Conservation (phyloP, 2,329 filamentous ascomycete species). For the Tolypocladium nubicola region DNA sequence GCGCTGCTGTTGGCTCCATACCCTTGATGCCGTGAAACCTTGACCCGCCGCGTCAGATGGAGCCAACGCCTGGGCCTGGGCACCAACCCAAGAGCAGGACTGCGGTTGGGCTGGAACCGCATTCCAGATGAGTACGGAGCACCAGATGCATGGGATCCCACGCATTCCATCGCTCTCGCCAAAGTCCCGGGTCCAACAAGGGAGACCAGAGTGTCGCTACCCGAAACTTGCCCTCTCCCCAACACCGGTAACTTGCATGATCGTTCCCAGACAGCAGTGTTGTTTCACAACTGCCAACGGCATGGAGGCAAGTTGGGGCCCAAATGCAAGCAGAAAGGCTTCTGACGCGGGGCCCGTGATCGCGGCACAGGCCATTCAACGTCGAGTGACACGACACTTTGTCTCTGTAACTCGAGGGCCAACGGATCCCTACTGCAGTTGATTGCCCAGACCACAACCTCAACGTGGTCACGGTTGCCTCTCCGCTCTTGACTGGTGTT, state of each 20-base stretch:
- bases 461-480: not conserved
- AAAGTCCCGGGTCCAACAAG: not conserved
- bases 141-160: not conserved
- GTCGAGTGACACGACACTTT: not conserved
- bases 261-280: not conserved
- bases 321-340: not conserved
- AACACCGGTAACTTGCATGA: not conserved
- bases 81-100: not conserved
- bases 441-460: not conserved
- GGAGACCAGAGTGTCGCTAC: not conserved
- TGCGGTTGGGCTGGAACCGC: not conserved
- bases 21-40: not conserved
- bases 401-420: not conserved
- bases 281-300: not conserved
- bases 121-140: not conserved
- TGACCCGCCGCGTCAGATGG: not conserved
- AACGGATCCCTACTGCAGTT: not conserved
- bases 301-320: not conserved
- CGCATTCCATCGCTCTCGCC: not conserved
- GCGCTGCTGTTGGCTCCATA: not conserved
- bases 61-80: not conserved
- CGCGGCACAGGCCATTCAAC: not conserved
- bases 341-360: not conserved
- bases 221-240: not conserved
- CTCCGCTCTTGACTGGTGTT: too few relatives aligned